Percentiles rank a stretch among this genome's conserved stretches.
Conservation (phyloP, 805 yeast species). For the Lipomyces kockii region DNA sequence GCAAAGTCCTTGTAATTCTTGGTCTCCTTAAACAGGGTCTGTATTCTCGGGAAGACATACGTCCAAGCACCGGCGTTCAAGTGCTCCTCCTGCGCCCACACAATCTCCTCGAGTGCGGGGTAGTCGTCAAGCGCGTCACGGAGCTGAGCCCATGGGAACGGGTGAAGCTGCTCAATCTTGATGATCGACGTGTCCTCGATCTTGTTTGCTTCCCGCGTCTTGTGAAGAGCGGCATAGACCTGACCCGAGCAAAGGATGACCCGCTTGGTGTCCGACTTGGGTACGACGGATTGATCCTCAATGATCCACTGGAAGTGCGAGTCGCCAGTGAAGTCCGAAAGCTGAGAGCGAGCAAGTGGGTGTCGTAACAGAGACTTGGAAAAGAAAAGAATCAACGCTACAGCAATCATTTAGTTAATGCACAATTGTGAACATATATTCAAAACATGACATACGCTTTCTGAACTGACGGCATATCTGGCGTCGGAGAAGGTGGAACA, state of each 20-base stretch:
- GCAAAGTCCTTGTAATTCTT: conserved; percentile 61
- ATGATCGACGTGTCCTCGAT: conserved; percentile 86
- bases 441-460: conserved; percentile 44
- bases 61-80: conserved; percentile 93
- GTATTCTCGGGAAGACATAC: conserved; percentile 80
- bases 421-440: background rate
- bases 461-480: conserved; percentile 99
- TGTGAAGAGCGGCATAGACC: conserved; percentile 89
- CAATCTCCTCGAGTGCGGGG: conserved; percentile 83
- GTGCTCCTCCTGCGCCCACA: conserved; percentile 99
- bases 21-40: conserved; percentile 76
- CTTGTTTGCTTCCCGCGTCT: conserved; percentile 77
- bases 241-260: conserved; percentile 88
- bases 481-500: conserved; percentile 96
- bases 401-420: conserved; percentile 51
- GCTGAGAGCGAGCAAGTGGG: conserved; percentile 89
- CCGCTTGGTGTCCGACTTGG: conserved; percentile 85
- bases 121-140: conserved; percentile 80
- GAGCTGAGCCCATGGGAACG: conserved; percentile 97
- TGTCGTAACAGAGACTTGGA: conserved; percentile 94
- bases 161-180: conserved; percentile 93
- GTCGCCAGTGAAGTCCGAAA: conserved; percentile 86
- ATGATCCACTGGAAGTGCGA: conserved; percentile 94
- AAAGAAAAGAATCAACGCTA: conserved; percentile 76
- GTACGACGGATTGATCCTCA: conserved; percentile 79